A percentile compares a stretch with the other conserved stretches of the same genome.
Conservation (phyloP, 1,284 basidiomycete species). For the Austropuccinia psidii region DNA sequence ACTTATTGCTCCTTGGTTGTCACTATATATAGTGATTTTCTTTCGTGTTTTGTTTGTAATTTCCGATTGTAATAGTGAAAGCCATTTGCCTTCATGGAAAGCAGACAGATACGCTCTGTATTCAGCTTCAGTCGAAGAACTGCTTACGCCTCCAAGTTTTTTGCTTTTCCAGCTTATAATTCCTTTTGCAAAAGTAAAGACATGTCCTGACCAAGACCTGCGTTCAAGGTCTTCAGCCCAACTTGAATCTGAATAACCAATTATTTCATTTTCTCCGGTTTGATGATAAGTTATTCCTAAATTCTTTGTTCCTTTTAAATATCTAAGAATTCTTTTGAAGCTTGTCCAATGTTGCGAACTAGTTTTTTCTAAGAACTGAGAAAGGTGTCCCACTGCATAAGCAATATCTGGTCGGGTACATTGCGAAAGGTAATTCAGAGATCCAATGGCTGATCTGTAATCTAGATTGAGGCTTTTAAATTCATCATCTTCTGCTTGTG, state of each 20-base stretch:
- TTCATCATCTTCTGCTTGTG: slow-evolving; percentile 7
- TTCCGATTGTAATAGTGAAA: no score
- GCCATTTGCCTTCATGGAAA: slow-evolving; percentile 16
- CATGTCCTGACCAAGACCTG: no score
- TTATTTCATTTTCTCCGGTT: not conserved
- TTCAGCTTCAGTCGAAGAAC: slow-evolving; percentile 16
- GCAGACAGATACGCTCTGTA: slow-evolving; percentile 11
- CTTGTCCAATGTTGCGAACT: slow-evolving; percentile 1
- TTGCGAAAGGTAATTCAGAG: slow-evolving; percentile 19
- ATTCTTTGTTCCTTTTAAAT: slow-evolving; percentile 18
- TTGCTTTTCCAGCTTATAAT: slow-evolving; percentile 13
- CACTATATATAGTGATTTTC: no score
- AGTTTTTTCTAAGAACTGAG: slow-evolving; percentile 27
- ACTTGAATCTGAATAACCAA: slow-evolving; percentile 17
- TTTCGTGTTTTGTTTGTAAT: no score
- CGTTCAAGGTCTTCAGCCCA: slow-evolving; percentile 32
- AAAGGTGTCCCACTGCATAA: slow-evolving; percentile 20
- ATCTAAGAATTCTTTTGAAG: slow-evolving; percentile 24
- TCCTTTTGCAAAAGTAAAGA: no score
- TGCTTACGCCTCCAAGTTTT: slow-evolving; percentile 11
- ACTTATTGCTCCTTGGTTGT: no score
- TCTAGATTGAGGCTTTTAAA: not conserved
- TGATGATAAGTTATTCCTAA: slow-evolving; percentile 8
- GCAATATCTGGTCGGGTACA: slow-evolving; percentile 32
- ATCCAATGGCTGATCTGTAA: slow-evolving; percentile 26